Conservation (phyloP, 805 yeast genomes). For the Groenewaldozyma tartarivorans region DNA sequence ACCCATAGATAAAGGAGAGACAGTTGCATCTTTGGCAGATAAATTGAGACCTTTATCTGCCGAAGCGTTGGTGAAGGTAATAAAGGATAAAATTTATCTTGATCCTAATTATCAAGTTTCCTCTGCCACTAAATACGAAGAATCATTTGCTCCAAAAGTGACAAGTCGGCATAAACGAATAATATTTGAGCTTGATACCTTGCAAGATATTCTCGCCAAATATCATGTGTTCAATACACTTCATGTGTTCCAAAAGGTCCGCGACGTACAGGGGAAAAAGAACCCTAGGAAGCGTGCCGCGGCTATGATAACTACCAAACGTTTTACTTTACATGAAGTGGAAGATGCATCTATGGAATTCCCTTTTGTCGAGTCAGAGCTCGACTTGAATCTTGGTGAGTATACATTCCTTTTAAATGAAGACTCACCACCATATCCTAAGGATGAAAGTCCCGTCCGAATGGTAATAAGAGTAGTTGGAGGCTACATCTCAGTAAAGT, state of each 20-base stretch:
- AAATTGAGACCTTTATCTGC: slow-evolving; percentile 58
- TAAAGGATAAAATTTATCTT: slow-evolving; percentile 29
- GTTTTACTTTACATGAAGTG: background rate
- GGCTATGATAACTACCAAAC: background rate
- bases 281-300: slow-evolving; percentile 1
- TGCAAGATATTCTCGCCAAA: slow-evolving; percentile 27
- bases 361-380: slow-evolving; percentile 1
- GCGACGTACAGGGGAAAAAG: background rate
- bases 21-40: slow-evolving; percentile 35
- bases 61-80: slow-evolving; percentile 37
- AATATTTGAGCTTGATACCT: slow-evolving; percentile 36
- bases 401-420: slow-evolving; percentile 1
- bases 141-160: slow-evolving; percentile 53
- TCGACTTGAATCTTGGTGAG: slow-evolving; percentile 4
- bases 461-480: slow-evolving; percentile 4
- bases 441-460: background rate
- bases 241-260: slow-evolving; percentile 9
- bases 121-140: slow-evolving; percentile 20
- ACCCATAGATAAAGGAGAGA: slow-evolving; percentile 35
- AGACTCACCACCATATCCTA: background rate
- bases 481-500: slow-evolving; percentile 2
- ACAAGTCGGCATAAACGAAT: slow-evolving; percentile 27
- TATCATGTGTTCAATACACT: slow-evolving; percentile 10
- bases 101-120: slow-evolving; percentile 3
- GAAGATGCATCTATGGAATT: slow-evolving; percentile 4